These are phyloP conservation scores for Sugiyamaella boreocaroliniensis DNA, from an alignment of 805 yeast genomes.

Conservation along the genomic window DNA sequence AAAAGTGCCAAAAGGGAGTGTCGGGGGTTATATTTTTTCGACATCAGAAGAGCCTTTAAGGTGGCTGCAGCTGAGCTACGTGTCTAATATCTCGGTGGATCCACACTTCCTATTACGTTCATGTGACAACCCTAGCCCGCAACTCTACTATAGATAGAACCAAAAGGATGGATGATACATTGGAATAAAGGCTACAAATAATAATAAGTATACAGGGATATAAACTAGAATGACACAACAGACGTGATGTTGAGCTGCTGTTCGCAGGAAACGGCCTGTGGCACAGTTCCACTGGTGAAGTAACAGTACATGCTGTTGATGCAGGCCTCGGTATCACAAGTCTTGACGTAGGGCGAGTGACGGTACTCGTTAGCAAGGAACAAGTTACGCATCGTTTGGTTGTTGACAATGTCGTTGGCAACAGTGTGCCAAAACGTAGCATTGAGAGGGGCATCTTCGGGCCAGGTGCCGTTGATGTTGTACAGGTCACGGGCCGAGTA, in stretches of 20 bases:
- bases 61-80: too few relatives aligned
- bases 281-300: slow-evolving; percentile 24
- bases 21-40: too few relatives aligned
- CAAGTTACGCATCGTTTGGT: slow-evolving; percentile 35
- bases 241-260: slow-evolving; percentile 8
- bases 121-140: too few relatives aligned
- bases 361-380: slow-evolving; percentile 47
- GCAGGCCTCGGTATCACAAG: slow-evolving; percentile 35
- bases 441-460: slow-evolving; percentile 48
- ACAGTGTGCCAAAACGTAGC: slow-evolving; percentile 61
- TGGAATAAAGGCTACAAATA: background rate
- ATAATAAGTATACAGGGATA: too few relatives aligned
- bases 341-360: slow-evolving; percentile 46
- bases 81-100: too few relatives aligned
- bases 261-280: slow-evolving; percentile 22
- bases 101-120: too few relatives aligned
- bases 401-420: slow-evolving; percentile 44
- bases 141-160: too few relatives aligned
- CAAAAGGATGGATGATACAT: too few relatives aligned
- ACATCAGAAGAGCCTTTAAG: too few relatives aligned
- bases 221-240: background rate
- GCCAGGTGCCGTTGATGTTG: slow-evolving; percentile 42
- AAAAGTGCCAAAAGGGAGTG: too few relatives aligned
- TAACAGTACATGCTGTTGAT: slow-evolving; percentile 38
- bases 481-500: slow-evolving; percentile 54